Conservation (phyloP, 2,329 filamentous ascomycete genomes). For the Clonostachys rosea region DNA sequence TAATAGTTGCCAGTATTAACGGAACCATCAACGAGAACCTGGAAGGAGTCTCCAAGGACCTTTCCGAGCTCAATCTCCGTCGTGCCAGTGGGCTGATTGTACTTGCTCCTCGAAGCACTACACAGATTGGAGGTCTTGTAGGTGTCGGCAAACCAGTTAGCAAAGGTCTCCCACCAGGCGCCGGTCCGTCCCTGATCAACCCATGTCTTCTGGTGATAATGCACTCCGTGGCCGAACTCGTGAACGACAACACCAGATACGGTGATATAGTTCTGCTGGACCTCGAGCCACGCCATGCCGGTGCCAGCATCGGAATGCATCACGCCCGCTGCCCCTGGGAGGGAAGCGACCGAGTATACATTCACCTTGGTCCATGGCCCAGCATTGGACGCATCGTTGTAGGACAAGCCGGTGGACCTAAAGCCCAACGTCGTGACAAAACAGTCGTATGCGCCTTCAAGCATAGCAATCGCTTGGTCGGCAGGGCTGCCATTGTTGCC, state of each 20-base stretch:
- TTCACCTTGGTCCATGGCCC: constrained; percentile 41
- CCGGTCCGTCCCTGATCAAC: constrained; percentile 38
- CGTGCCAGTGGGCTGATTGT: constrained; percentile 22
- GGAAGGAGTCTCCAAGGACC: constrained; percentile 39
- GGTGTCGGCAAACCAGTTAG: constrained; percentile 43
- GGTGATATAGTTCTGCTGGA: constrained; percentile 30
- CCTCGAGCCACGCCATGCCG: constrained; percentile 36
- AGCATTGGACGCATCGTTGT: constrained; percentile 20
- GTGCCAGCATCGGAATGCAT: constrained; percentile 30
- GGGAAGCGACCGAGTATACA: constrained; percentile 29
- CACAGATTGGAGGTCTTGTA: constrained; percentile 40
- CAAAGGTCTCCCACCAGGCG: constrained; percentile 46
- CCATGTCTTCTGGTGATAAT: constrained; percentile 37
- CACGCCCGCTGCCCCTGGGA: constrained; percentile 32
- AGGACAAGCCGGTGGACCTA: constrained; percentile 30
- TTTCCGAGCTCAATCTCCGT: constrained; percentile 36
- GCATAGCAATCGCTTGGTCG: constrained; percentile 23
- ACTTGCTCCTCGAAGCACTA: constrained; percentile 24
- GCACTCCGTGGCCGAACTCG: constrained; percentile 43
- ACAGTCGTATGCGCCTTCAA: constrained; percentile 40
- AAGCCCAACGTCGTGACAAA: constrained; percentile 28
- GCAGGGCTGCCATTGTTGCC: constrained; percentile 12
- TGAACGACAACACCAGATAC: constrained; percentile 36
- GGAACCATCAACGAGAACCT: constrained; percentile 41
- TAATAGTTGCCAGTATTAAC: constrained; percentile 40